Conservation (phyloP, 345 rosid species). For the Fremontodendron californicum region DNA sequence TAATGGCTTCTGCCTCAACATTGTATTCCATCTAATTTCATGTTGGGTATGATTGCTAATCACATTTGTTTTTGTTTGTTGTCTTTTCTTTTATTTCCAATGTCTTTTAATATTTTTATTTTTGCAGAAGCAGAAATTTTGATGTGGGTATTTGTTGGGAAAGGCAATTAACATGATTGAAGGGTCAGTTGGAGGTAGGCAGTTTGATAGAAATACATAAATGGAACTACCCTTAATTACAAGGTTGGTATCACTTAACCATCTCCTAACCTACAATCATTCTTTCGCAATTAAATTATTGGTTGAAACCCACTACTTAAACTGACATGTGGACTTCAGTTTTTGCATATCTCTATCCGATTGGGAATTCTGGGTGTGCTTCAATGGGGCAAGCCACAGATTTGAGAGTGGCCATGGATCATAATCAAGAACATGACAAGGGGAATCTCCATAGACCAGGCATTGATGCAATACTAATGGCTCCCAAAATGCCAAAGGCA, state of each 20-base stretch:
- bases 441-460: background rate
- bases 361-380: background rate
- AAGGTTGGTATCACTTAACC: slow-evolving; percentile 66
- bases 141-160: slow-evolving; percentile 29
- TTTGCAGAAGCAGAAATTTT: background rate
- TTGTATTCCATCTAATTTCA: background rate
- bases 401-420: slow-evolving; percentile 37
- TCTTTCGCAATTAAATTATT: slow-evolving; percentile 55
- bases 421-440: slow-evolving; percentile 46
- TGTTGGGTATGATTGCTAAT: background rate
- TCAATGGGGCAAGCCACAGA: slow-evolving; percentile 57
- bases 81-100: background rate
- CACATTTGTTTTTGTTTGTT: background rate
- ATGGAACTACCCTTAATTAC: slow-evolving; percentile 23
- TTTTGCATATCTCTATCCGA: background rate
- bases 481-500: slow-evolving; percentile 46
- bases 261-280: slow-evolving; percentile 72
- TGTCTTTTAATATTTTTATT: background rate
- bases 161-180: slow-evolving; percentile 54
- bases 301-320: slow-evolving; percentile 48
- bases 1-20: slow-evolving; percentile 12
- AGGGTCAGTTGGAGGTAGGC: slow-evolving; percentile 57
- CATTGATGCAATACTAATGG: slow-evolving; percentile 6
- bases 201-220: slow-evolving; percentile 16
- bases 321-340: slow-evolving; percentile 19